Evolutionary conservation across 176 grass and related monocot genomes (phyloP).

Genomic region (Metroxylon sagu): DNA sequence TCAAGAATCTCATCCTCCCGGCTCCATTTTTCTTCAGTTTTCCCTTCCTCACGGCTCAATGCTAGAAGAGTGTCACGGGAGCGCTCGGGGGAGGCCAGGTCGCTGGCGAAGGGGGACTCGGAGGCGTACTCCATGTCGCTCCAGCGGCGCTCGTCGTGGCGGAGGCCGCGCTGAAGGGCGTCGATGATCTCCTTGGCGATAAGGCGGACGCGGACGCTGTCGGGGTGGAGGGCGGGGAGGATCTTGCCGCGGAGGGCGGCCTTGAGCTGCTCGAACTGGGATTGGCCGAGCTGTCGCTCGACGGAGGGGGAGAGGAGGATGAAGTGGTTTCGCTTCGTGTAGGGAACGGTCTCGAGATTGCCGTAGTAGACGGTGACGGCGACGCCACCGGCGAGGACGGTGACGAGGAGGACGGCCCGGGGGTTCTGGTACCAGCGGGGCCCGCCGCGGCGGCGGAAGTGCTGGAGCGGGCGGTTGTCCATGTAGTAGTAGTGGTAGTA

Average conservation of each 20-base stretch:
- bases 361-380: conserved; percentile 51
- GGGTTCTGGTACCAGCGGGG: conserved; percentile 70
- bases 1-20: conserved; percentile 79
- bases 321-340: conserved; percentile 76
- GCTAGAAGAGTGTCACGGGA: conserved; percentile 5
- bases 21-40: conserved; percentile 27
- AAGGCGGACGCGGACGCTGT: conserved; percentile 73
- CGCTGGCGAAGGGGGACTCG: conserved; percentile 21
- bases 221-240: conserved; percentile 81
- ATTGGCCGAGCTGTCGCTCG: conserved; percentile 78
- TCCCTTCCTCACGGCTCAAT: conserved; percentile 13
- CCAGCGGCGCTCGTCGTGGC: conserved; percentile 17
- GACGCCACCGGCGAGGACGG: conserved; percentile 30
- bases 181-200: conserved; percentile 69
- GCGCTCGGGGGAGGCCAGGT: conserved; percentile 6
- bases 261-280: conserved; percentile 64
- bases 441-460: conserved; percentile 52
- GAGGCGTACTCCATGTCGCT: conserved; percentile 31
- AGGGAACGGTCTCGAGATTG: conserved; percentile 80
- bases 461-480: conserved; percentile 36
- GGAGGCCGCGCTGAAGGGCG: conserved; percentile 57
- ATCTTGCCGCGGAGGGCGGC: conserved; percentile 54
- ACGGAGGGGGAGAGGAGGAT: conserved; percentile 45
- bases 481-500: conserved; percentile 35
- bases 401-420: conserved; percentile 37